Base-by-base conservation (phyloP, 257 asterid genomes). In the Salvia miltiorrhiza region DNA sequence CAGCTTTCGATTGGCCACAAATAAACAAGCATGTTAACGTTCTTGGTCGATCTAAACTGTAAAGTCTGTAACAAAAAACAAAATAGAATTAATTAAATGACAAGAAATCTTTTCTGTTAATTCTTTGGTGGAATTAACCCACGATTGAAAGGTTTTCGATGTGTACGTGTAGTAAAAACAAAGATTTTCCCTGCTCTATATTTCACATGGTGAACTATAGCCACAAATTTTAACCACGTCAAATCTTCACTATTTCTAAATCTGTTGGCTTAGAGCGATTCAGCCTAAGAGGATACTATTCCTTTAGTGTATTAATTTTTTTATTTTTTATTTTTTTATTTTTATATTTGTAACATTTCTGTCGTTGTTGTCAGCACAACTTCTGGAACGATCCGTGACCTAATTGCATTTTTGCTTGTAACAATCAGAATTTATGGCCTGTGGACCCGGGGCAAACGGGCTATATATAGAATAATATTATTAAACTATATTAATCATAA, bases 321-420 rank as follows among this genome's bases (percentile, higher is more conserved):
- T n/a, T n/a, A n/a, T n/a, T n/a, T n/a, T n/a, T n/a, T n/a, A n/a
- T n/a, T n/a, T n/a, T n/a, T n/a, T n/a, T n/a, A n/a, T n/a, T n/a
- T n/a, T n/a, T n/a, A n/a, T 0, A 7, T 43, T 24, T 19, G 19
- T 61, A 0, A 1, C 21, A 8, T 40, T 8, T 40, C 4, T 52
- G 6, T 1, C 45, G 71, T 53, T 40, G 73, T 19, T 67, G 41
- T 76, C 71, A 58, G 67, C 67, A 8, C 12, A 26, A 44, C 57
- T 78, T 73, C 80, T 77, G 44, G 78, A 69, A 76, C 39, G 49
- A 72, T 80, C 90, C 74, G 73, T 76, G 87, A 82, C 64, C 74
- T 67, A n/a, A 61, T 32, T 17, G 39, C 49, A 53, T n/a, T 4
- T 32, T 35, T 67, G 26, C 32, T n/a, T 65, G 53, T 64, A 43